These are phyloP conservation scores for Leccinellum rugosiceps DNA, from an alignment of 768 basidiomycete species.

Conservation along the genomic window DNA sequence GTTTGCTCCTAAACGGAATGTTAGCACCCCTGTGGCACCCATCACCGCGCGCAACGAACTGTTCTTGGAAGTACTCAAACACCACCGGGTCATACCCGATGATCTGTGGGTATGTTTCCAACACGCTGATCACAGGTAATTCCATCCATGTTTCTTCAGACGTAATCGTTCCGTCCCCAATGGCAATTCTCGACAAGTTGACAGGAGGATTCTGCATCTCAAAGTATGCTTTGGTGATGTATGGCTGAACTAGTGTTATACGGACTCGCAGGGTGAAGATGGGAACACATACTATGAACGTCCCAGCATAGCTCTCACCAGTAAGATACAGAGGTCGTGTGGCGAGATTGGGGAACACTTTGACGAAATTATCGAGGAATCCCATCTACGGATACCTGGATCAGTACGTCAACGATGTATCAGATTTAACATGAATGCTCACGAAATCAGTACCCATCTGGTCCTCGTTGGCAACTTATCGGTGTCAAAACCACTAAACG, in stretches of 20 bases:
- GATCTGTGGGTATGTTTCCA: constrained; percentile 75
- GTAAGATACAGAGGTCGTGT: constrained; percentile 65
- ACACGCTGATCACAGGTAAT: constrained; percentile 52
- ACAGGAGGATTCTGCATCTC: constrained; percentile 59
- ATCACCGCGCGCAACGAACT: constrained; percentile 41
- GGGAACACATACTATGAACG: constrained; percentile 50
- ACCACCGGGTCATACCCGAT: constrained; percentile 69
- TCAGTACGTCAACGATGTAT: not conserved
- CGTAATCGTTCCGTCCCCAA: constrained; percentile 62
- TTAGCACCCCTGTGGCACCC: not conserved
- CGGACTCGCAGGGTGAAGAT: constrained; percentile 25
- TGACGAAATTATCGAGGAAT: constrained; percentile 66
- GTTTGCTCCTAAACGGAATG: constrained; percentile 39
- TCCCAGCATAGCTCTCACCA: constrained; percentile 74
- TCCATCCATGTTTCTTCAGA: constrained; percentile 47
- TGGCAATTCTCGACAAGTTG: constrained; percentile 59
- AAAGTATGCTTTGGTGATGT: constrained; percentile 72
- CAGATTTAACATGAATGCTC: constrained; percentile 16
- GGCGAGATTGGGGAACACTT: constrained; percentile 66
- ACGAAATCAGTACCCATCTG: constrained; percentile 52
- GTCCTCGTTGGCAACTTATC: constrained; percentile 55
- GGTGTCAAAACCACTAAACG: not conserved
- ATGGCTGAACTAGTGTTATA: constrained; percentile 47
- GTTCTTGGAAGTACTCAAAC: constrained; percentile 63
- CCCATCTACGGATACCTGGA: constrained; percentile 46